phyloP scores from a whole-genome alignment of 1,284 basidiomycete species.

The Fereydounia khargensis region DNA sequence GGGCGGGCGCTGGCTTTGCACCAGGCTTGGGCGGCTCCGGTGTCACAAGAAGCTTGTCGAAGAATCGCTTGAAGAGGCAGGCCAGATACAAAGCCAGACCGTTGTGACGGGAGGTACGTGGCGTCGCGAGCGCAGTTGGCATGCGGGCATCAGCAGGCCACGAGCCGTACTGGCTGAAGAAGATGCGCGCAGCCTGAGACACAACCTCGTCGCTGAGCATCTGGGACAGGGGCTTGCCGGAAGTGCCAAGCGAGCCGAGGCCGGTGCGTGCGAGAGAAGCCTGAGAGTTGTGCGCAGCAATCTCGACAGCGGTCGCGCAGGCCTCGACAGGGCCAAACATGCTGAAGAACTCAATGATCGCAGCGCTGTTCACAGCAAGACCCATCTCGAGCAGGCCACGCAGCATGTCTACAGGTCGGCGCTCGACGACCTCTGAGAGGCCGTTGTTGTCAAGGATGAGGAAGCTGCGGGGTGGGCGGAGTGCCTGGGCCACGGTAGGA shows the following conservation, averaged over 20 bases:
- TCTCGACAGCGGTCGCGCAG: conserved; percentile 82
- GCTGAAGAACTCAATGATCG: conserved; percentile 51
- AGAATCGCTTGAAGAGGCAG: conserved; percentile 78
- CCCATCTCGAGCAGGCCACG: conserved; percentile 60
- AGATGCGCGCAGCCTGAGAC: conserved; percentile 48
- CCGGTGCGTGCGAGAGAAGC: conserved; percentile 5
- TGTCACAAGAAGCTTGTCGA: conserved; percentile 67
- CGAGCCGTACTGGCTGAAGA: conserved; percentile 46
- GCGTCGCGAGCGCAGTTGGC: conserved; percentile 23
- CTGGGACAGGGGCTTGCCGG: conserved; percentile 8
- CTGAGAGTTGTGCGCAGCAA: conserved; percentile 60
- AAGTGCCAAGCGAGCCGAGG: conserved; percentile 4
- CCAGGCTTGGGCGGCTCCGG: conserved; percentile 21
- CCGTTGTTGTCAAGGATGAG: conserved; percentile 83
- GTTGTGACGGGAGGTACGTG: conserved; percentile 67
- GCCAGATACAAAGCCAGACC: conserved; percentile 84
- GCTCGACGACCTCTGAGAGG: conserved; percentile 76
- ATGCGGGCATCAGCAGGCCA: conserved; percentile 48
- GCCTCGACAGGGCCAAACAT: conserved; percentile 62
- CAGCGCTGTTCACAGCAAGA: conserved; percentile 34
- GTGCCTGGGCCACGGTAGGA: conserved; percentile 77
- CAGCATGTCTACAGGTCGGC: conserved; percentile 78
- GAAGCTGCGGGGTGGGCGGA: conserved; percentile 71
- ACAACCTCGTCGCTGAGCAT: conserved; percentile 45
- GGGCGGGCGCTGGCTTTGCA: conserved; percentile 6